Conservation (phyloP, 2,329 filamentous ascomycete genomes). For the Juglanconis oblonga region DNA sequence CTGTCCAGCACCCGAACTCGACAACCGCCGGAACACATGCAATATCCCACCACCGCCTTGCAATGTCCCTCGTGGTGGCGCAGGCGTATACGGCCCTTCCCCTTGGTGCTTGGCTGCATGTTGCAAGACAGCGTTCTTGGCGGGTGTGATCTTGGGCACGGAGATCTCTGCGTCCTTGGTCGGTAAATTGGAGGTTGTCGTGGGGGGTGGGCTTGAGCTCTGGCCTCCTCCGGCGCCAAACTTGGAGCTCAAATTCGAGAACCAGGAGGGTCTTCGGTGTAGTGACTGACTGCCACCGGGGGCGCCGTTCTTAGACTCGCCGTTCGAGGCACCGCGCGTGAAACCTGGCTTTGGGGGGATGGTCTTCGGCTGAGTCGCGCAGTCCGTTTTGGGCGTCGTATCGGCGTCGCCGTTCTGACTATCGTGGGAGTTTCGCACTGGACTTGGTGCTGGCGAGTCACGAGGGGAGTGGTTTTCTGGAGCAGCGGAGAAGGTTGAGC, state of each 20-base stretch:
- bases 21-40: constrained; percentile 77
- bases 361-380: constrained; percentile 22
- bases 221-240: constrained; percentile 54
- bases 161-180: constrained; percentile 41
- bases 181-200: constrained; percentile 30
- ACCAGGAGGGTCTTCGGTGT: constrained; percentile 77
- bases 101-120: constrained; percentile 55
- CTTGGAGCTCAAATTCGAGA: constrained; percentile 88
- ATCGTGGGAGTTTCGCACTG: constrained; percentile 16
- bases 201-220: constrained; percentile 25
- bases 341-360: constrained; percentile 31
- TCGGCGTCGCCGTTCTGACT: constrained; percentile 13
- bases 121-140: constrained; percentile 58
- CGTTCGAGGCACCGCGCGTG: constrained; percentile 28
- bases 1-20: constrained; percentile 57
- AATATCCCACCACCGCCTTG: constrained; percentile 69
- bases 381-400: constrained; percentile 11
- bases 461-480: constrained; percentile 17
- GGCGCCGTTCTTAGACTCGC: constrained; percentile 29
- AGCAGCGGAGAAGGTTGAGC: constrained; percentile 22
- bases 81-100: constrained; percentile 67
- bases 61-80: constrained; percentile 57
- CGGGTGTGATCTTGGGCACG: constrained; percentile 46
- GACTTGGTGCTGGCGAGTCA: constrained; percentile 15
- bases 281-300: constrained; percentile 32